Evolutionary conservation across 1,284 basidiomycete species (phyloP), one percentile per base, ranked within the genome.

Genomic region (Cryptococcus sp.): DNA sequence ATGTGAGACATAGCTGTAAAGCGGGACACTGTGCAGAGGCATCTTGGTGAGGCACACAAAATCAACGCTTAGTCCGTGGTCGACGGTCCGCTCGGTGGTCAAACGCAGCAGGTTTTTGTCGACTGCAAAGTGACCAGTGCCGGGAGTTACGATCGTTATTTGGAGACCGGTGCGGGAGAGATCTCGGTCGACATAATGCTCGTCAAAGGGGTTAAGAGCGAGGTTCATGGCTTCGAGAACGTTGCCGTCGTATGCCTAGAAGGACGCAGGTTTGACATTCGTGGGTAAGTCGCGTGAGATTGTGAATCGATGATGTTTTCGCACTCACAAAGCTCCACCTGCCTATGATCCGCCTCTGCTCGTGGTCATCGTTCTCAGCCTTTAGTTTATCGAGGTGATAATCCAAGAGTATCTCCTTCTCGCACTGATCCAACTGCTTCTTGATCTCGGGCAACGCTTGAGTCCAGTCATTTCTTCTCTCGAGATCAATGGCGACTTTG

Each of bases 181-280:
- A 48, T 96, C 96, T 23, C 95, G 88, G 74, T 99, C 95, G 66
- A 99, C 88, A 75, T 95, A 97, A 75, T 97, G 93, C 23, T 90
- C 90, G 79, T 99, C 94, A 23, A 90, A 90, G 0, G 94, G 91
- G 71, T 95, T 96, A 19, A 98, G 84, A 1, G 88, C 90, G 53
- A 99, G 84, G 69, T 98, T 98, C 66, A 98, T 84, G 1, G 93
- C 92, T 78, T 99, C 95, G 8, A 99, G 85, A 27, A 99, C 83
- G 46, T 94, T 95, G 2, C 94, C 94, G 68, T 98, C 93, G 71
- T 97, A 91, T 0, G 96, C 94, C 74, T 87, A 89, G n/a, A 30
- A 19, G 13, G 15, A 17, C 22, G 42, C 8, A 45, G 7, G 13
- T 11, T 45, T 22, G n/a, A 35, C 30, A 35, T 35, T 35, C 30